Evolutionary conservation across 805 yeast species (phyloP), one percentile per base, ranked within the genome.

Genomic region (Teunomyces cretensis): DNA sequence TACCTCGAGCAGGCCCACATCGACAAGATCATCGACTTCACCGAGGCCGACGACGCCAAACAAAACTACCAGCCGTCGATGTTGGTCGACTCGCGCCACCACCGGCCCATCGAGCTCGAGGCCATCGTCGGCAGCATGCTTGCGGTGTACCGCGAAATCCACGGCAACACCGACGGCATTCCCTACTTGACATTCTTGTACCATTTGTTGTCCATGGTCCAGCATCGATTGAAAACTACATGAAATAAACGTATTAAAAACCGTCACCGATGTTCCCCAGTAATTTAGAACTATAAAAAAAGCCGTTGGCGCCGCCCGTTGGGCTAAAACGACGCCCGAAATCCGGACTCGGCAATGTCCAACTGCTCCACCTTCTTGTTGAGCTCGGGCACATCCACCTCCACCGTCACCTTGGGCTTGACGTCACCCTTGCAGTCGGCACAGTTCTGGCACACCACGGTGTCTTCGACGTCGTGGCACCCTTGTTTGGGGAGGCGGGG

Each of bases 101-200:
- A 82, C 19, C 83, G 85, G 56, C 81, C 81, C 39, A 76, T 86
- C 52, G 95, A 88, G 61, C 62, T 82, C 24, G 90, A 86, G 55
- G 84, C 79, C 16, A 83, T 88, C 48, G 65, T 86, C 41, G 91
- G 92, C 3, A 86, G 83, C 24, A 22, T 46, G 13, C 30, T 46
- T 22, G 9, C 15, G 1, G 39, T 39, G 22, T 39, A 42, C 38
- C 32, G 22, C 6, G 27, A 42, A 9, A 22, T 35, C 6, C 38
- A 35, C 17, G 38, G 28, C 22, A 37, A 44, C 19, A 33, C 28
- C 16, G 33, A 33, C n/a, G 47, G 41, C 22, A 50, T 53, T 22
- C 50, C 57, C 2, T 33, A 44, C 13, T 45, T 53, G 39, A 41
- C 31, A 22, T 42, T 51, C 14, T 32, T 51, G 45, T 47, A 45